Evolutionary conservation across 2,329 filamentous ascomycete genomes (phyloP), one percentile per base, ranked within the genome.

Genomic region (Alternaria infectoria): DNA sequence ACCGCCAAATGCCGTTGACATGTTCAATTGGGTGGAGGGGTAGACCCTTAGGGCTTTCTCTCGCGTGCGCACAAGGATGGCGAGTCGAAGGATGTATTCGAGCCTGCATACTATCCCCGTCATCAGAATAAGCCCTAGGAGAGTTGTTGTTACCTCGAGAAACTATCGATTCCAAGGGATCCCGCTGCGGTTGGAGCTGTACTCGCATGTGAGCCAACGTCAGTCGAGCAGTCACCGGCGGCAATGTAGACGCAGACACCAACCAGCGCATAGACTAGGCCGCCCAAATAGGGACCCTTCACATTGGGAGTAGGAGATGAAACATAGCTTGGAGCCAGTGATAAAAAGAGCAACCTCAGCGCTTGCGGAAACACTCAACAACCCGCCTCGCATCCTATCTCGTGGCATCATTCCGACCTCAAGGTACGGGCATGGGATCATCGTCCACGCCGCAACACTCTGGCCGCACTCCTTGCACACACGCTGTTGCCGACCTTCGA

Each of bases 271-370:
- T 56, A 50, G 57, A 44, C 62, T 62, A 51, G 58, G 65, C 47
- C 56, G 57, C 68, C 72, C 74, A 70, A 76, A 75, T 73, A 62
- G 69, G 62, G 57, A 50, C 52, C 45, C 60, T 61, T 59, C 71
- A 73, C 71, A 69, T 71, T 63, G 70, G 68, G 58, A 61, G 69
- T 61, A 67, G 63, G 64, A 70, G 61, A 69, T 73, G 74, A 77
- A 77, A 76, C 74, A 67, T 59, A 62, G 63, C 64, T 64, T 57
- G 57, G 69, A 62, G 62, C 69, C 67, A 70, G 62, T 70, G 65
- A 73, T 70, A 70, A 70, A 65, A 67, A 58, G 61, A 57, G 52
- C 59, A 66, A 57, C 65, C 68, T 52, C 73, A 75, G 75, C 75
- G 76, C 73, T 74, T 78, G 74, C 57, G 66, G 61, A 59, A 55